Evolutionary conservation across 2,329 filamentous ascomycete species (phyloP), one percentile per base, ranked within the genome.

Genomic region (Exophiala dermatitidis): DNA sequence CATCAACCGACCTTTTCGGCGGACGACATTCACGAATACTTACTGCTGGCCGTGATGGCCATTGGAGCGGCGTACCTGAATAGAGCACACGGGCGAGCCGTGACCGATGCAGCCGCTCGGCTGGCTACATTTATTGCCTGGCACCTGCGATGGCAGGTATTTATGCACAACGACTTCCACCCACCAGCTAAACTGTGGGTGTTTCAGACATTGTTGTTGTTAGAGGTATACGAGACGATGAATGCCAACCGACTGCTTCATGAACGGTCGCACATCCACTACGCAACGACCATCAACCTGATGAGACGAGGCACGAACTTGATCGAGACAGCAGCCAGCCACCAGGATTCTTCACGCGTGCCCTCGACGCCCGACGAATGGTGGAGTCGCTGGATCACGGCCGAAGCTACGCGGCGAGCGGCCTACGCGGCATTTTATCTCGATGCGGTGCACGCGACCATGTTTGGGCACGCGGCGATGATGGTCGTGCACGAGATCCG

Each of bases 211-310:
- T 73, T 97, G 48, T 75, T 97, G 3, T 77, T 97, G 3, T 77
- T 97, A 6, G 93, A 98, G 68, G 74, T 95, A 0, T 97, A 95
- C 64, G 93, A 98, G 72, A 98, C 97, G 76, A 93, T 95, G 86
- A 97, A 91, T 68, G 93, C 90, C 38, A 95, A 90, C 0, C 81
- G 90, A 59, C 84, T 88, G 55, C 75, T 97, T 31, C 93, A 98
- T 69, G 93, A 98, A 70, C 81, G 93, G 60, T 90, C 91, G 1
- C 91, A 97, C 64, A 95, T 97, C 41, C 91, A 97, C 65, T 93
- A 98, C 67, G 91, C 91, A 8, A 96, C 91, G 0, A 96, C 90
- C 0, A 83, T 98, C 59, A 95, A 90, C 0, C 74, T 97, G 55
- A 97, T 98, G 91, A 85, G 93, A 36, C 82, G 93, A 62, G 93